Conservation (phyloP, 192 early-diverging fungal species). For the Entophlyctis helioformis region DNA sequence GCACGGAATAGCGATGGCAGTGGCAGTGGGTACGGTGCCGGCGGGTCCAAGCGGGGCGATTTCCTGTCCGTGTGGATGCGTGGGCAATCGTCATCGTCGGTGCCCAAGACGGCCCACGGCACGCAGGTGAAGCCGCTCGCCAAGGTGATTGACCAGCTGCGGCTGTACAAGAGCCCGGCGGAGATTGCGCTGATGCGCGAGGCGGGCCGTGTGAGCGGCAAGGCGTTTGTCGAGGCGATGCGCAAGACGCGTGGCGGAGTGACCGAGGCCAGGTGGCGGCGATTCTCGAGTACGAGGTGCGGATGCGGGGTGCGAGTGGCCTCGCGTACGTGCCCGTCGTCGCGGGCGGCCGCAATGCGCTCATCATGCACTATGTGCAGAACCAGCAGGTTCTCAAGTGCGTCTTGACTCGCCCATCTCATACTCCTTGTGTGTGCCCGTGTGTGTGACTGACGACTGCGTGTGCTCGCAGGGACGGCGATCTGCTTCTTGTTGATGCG, state of each 20-base stretch:
- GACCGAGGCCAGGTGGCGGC: constrained; percentile 65
- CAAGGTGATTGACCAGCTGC: constrained; percentile 57
- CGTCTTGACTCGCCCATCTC: background rate
- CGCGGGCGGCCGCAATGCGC: constrained; percentile 78
- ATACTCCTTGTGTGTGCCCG: background rate
- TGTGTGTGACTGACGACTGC: background rate
- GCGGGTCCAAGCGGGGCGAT: too few relatives aligned
- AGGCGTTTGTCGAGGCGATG: constrained; percentile 73
- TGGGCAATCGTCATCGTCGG: too few relatives aligned
- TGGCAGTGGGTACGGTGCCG: too few relatives aligned
- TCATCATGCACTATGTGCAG: constrained; percentile 90
- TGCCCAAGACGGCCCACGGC: too few relatives aligned
- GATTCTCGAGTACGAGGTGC: constrained; percentile 61
- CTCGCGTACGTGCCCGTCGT: constrained; percentile 95
- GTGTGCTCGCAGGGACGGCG: constrained; percentile 42
- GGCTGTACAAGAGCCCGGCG: constrained; percentile 63
- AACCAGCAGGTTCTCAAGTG: constrained; percentile 58
- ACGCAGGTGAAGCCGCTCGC: constrained; percentile 30
- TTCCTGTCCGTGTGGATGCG: too few relatives aligned
- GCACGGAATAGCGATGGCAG: too few relatives aligned
- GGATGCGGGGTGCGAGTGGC: constrained; percentile 44
- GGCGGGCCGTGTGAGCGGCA: constrained; percentile 62
- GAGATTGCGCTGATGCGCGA: constrained; percentile 73
- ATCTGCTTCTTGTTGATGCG: constrained; percentile 81
- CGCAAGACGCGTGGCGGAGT: constrained; percentile 54